Evolutionary conservation across 2,329 filamentous ascomycete species (phyloP), one percentile per base, ranked within the genome.

Genomic region (Dactylella cylindrospora): DNA sequence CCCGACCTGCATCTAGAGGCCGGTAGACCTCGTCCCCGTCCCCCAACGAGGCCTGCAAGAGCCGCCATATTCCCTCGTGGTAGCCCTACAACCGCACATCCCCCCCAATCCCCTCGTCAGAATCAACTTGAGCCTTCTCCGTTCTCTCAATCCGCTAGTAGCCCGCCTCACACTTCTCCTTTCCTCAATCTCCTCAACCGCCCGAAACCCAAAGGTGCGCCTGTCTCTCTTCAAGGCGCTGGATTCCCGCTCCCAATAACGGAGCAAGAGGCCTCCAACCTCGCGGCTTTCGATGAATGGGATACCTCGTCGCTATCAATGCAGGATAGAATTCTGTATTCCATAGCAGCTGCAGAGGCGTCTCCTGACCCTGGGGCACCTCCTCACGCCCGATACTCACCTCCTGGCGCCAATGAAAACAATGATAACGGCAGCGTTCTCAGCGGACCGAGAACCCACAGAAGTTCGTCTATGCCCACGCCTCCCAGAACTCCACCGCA

Each of bases 211-310:
- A 54, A 38, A 36, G 29, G 25, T 3, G 40, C 19, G 6, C 49
- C 36, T 5, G 8, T 25, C 26, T 47, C 57, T 10, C 57, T 49
- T 19, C 15, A 32, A 17, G 49, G 43, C 5, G 17, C 38, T 10
- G 38, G 15, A 9, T 54, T 53, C 20, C 57, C 57, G 5, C 44
- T 62, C 10, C 39, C 43, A 7, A 29, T 62, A 5, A 32, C 40
- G 17, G 57, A 62, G 20, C 49, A 53, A 15, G 57, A 62, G 45
- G 57, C 49, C 3, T 62, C 57, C 9, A 52, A 52, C 8, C 50
- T 62, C 10, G 38, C 49, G 22, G 57, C 33, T 2, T 62, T 62
- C 25, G 57, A 62, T n/a, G 57, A 62, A 15, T 62, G 57, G 57
- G 57, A 62, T 45, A 62, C 43, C 17, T 62, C 57, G 12, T 43